phyloP scores from a whole-genome alignment of 140 eudicot species.

The Ambrosia hybrid region DNA sequence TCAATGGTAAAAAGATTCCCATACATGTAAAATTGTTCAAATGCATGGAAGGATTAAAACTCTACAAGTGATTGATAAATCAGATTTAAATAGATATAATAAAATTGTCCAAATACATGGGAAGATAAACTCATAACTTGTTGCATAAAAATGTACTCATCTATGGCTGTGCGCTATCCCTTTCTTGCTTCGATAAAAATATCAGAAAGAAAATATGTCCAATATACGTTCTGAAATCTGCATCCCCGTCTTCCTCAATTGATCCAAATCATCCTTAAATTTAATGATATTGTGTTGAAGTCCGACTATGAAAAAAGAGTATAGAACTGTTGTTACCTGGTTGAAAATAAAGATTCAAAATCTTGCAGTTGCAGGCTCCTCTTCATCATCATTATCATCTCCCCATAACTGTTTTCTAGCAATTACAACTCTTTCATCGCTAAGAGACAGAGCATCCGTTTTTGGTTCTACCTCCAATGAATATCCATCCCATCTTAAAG shows the following conservation, averaged over 20 bases:
- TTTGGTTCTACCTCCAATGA: constrained; percentile 78
- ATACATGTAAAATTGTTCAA: constrained; percentile 9
- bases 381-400: constrained; percentile 30
- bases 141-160: constrained; percentile 12
- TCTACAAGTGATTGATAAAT: not conserved
- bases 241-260: constrained; percentile 15
- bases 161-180: constrained; percentile 9
- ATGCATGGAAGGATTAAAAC: constrained; percentile 3
- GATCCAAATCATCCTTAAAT: constrained; percentile 12
- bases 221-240: constrained; percentile 26
- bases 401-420: constrained; percentile 73
- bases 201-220: constrained; percentile 21
- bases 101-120: constrained; percentile 17
- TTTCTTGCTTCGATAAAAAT: constrained; percentile 14
- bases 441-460: constrained; percentile 55
- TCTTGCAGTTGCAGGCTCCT: constrained; percentile 23
- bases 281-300: not conserved
- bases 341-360: constrained; percentile 26
- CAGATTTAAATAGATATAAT: constrained; percentile 7
- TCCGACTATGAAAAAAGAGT: not conserved
- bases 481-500: constrained; percentile 82
- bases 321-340: constrained; percentile 25
- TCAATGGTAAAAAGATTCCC: not conserved
- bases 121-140: constrained; percentile 3
- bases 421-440: constrained; percentile 72